Percentiles rank a stretch among this genome's conserved stretches.
Conservation (phyloP, 805 yeast species). For the Starmerella ratchasimensis region DNA sequence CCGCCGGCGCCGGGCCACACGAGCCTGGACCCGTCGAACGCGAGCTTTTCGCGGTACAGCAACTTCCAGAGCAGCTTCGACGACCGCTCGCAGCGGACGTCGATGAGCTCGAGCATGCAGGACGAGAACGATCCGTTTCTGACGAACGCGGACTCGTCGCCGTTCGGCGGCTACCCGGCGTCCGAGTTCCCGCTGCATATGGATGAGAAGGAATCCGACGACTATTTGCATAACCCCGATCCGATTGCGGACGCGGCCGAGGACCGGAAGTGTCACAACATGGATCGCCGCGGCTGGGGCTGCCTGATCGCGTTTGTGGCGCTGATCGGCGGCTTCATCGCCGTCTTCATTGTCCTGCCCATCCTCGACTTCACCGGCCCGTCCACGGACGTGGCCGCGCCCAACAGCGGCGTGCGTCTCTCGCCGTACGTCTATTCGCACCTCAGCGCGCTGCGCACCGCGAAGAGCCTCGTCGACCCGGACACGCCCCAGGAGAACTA, state of each 20-base stretch:
- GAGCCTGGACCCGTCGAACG: slow-evolving; percentile 11
- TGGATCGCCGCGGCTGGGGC: slow-evolving; percentile 28
- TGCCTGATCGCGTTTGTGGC: slow-evolving; percentile 31
- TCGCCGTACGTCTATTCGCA: slow-evolving; percentile 45
- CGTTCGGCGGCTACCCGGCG: slow-evolving; percentile 96
- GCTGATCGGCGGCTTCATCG: slow-evolving; percentile 46
- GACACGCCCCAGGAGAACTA: slow-evolving; percentile 50
- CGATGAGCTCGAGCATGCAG: slow-evolving; percentile 13
- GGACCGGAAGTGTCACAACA: slow-evolving; percentile 33
- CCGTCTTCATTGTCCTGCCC: slow-evolving; percentile 68
- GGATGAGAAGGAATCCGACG: slow-evolving; percentile 92
- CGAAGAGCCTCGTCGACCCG: slow-evolving; percentile 41
- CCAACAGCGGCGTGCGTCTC: slow-evolving; percentile 29
- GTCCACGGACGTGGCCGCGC: slow-evolving; percentile 28
- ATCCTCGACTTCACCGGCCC: slow-evolving; percentile 68
- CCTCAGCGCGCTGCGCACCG: slow-evolving; percentile 44
- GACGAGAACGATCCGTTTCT: slow-evolving; percentile 21
- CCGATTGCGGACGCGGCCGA: slow-evolving; percentile 82
- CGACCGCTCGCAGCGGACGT: slow-evolving; percentile 12
- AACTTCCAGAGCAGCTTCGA: slow-evolving; percentile 12
- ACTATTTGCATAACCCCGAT: slow-evolving; percentile 89
- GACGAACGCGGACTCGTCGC: slow-evolving; percentile 34
- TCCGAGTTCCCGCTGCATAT: slow-evolving; percentile 77
- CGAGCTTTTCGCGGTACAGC: slow-evolving; percentile 15
- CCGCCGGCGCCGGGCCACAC: slow-evolving; percentile 9